Conservation (phyloP, 108 stramenopile species). For the Chaetoceros tenuissimus region DNA sequence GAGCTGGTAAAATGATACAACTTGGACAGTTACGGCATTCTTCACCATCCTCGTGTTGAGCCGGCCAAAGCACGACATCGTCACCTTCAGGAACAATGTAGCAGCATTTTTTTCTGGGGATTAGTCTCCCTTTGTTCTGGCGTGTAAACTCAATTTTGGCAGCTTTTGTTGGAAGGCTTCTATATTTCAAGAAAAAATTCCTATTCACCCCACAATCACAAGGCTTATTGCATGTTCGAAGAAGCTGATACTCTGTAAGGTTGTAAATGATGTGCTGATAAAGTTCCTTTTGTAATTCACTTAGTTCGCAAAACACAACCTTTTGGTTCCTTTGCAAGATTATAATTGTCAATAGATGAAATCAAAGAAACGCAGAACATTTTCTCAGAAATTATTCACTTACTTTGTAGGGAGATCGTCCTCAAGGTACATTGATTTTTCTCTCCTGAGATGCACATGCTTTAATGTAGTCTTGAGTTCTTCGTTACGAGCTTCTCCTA, state of each 20-base stretch:
- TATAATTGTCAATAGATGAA: neutral
- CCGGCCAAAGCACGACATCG: slow-evolving; percentile 55
- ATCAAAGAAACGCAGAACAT: neutral
- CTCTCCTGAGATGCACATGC: slow-evolving; percentile 41
- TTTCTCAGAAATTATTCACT: neutral
- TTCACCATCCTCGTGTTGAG: slow-evolving; percentile 16
- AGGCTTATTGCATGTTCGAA: slow-evolving; percentile 49
- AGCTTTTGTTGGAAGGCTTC: slow-evolving; percentile 34
- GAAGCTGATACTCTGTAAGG: slow-evolving; percentile 64
- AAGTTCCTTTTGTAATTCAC: slow-evolving; percentile 61
- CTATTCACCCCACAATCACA: slow-evolving; percentile 82
- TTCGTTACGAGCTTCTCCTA: slow-evolving; percentile 22
- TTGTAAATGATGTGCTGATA: slow-evolving; percentile 54
- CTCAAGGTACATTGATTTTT: slow-evolving; percentile 50
- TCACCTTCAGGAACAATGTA: slow-evolving; percentile 26
- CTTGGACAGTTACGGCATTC: slow-evolving; percentile 47
- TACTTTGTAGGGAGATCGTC: slow-evolving; percentile 57
- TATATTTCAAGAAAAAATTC: slow-evolving; percentile 42
- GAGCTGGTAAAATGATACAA: slow-evolving; percentile 49
- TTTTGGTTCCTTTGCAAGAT: slow-evolving; percentile 26
- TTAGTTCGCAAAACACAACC: slow-evolving; percentile 71
- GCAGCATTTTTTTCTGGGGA: slow-evolving; percentile 47
- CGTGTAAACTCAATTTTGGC: slow-evolving; percentile 60
- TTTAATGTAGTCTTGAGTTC: slow-evolving; percentile 37
- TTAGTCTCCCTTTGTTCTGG: slow-evolving; percentile 42